These are phyloP conservation scores for Termitomyces heimii DNA, from an alignment of 768 basidiomycete genomes.

Conservation along the genomic window DNA sequence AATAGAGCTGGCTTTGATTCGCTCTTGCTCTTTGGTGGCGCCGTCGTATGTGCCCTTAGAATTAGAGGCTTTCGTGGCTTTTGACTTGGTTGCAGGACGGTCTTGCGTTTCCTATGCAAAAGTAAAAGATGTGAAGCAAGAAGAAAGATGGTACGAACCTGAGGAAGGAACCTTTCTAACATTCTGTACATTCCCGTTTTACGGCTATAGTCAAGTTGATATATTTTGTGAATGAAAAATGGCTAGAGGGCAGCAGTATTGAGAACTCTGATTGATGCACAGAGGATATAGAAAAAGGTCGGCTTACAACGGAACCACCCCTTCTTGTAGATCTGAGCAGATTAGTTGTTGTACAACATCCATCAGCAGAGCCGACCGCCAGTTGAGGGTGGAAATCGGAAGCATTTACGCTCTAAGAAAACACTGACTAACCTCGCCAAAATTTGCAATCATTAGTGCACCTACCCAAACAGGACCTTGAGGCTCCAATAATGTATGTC, in stretches of 20 bases:
- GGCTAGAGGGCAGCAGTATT: constrained; percentile 37
- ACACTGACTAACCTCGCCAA: background rate
- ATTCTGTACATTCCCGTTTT: constrained; percentile 73
- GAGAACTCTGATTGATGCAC: background rate
- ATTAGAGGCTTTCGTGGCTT: constrained; percentile 39
- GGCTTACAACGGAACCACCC: constrained; percentile 65
- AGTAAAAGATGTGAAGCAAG: background rate
- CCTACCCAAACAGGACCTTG: constrained; percentile 81
- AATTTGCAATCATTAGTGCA: background rate
- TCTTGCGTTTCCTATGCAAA: constrained; percentile 17
- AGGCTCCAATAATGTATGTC: constrained; percentile 67
- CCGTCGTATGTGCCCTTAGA: constrained; percentile 27
- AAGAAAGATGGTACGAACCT: constrained; percentile 32
- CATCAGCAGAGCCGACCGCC: constrained; percentile 80
- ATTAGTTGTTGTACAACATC: constrained; percentile 72
- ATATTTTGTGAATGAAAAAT: constrained; percentile 74
- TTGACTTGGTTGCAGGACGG: constrained; percentile 32
- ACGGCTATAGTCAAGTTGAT: constrained; percentile 83
- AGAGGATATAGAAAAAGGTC: background rate
- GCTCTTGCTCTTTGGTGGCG: constrained; percentile 19
- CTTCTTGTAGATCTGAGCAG: constrained; percentile 59
- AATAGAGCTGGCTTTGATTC: constrained; percentile 21
- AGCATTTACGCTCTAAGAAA: constrained; percentile 52
- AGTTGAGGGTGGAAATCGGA: constrained; percentile 89
- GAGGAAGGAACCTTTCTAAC: constrained; percentile 81